Base-by-base conservation (phyloP, 1,284 basidiomycete genomes). In the Leccinum pachyderme region DNA sequence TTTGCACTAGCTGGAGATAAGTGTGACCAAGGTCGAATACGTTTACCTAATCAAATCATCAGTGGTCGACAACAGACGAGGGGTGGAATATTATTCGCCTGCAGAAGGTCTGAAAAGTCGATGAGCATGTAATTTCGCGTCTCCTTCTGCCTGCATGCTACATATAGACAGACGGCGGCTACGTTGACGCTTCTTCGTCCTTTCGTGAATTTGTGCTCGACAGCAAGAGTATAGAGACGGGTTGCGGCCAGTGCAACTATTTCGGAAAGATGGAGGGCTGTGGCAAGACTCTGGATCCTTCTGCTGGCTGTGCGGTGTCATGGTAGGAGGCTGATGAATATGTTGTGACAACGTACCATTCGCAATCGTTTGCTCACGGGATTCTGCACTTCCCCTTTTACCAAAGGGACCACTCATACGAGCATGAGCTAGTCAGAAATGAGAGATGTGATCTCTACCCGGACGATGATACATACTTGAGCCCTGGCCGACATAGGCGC, bases 11-110 rank as follows among this genome's bases (percentile, higher is more conserved):
- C 69, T 97, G 93, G 49, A 99, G 86, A 68, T 98, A 99, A 1
- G 92, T 96, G 54, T 95, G 89, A 0, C 97, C 97, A 25, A 99
- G 88, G 66, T 95, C 93, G 66, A 98, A 99, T 7, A 99, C 97
- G 67, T 99, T 99, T 63, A 98, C 93, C 92, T 96, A 47, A 47
- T 44, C 53, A 31, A 51, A 49, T 15, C 51, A 53, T 58, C 27
- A 51, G 11, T 37, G 31, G 37, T 22, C 27, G 47, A 49, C 3
- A 5, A 35, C 2, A 48, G 12, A 3, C 43, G n/a, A 35, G 28
- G 44, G n/a, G 11, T 5, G 28, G 15, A 28, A 28, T n/a, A 11
- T 0, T 22, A 66, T 79, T 62, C 61, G 91, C 93, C 75, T 93
- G 91, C 25, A 98, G 80, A 28, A 94, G 77, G 68, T 97, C 95